Evolutionary conservation across 768 basidiomycete species (phyloP).

Genomic region (Tulasnella calospora): DNA sequence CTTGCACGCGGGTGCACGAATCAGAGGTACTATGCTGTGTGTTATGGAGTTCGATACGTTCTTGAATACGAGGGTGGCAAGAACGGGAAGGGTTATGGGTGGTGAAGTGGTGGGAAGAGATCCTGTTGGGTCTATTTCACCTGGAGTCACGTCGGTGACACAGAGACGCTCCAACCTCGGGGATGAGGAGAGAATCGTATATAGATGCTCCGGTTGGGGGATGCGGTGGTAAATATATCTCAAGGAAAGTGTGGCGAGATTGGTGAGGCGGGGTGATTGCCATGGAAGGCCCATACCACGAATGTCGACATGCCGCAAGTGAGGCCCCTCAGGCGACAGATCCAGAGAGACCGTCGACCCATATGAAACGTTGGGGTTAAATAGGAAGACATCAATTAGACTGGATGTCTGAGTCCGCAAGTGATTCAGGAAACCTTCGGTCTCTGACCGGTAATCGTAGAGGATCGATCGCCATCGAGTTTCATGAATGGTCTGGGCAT

Average conservation of each 20-base stretch:
- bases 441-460: background rate
- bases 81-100: background rate
- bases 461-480: background rate
- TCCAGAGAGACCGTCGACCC: background rate
- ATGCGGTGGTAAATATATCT: background rate
- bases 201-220: background rate
- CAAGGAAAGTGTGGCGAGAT: background rate
- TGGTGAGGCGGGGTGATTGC: background rate
- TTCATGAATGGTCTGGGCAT: background rate
- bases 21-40: background rate
- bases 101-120: background rate
- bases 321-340: background rate
- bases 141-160: background rate
- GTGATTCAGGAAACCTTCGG: background rate
- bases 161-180: background rate
- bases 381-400: background rate
- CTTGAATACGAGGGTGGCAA: background rate
- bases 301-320: background rate
- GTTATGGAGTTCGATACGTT: background rate
- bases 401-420: background rate
- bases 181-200: background rate
- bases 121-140: background rate
- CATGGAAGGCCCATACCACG: background rate
- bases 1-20: background rate
- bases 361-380: background rate